phyloP scores from a whole-genome alignment of 345 rosid species.

The Aegle marmelos region DNA sequence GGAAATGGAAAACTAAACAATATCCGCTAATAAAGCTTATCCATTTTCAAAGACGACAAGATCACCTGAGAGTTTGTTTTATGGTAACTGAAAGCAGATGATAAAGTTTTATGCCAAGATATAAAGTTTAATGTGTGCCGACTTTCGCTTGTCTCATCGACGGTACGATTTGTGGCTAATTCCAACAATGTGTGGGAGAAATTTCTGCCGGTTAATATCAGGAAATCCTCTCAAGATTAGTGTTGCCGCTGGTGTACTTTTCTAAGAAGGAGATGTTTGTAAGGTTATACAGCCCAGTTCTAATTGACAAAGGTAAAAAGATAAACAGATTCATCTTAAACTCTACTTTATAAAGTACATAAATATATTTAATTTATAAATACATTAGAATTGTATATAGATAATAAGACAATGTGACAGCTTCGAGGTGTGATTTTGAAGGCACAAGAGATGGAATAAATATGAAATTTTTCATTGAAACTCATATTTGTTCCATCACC shows the following conservation, averaged over 20 bases:
- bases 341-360: background rate
- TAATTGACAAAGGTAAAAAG: constrained; percentile 35
- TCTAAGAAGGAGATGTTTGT: constrained; percentile 35
- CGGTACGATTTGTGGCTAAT: constrained; percentile 21
- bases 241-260: constrained; percentile 4
- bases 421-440: constrained; percentile 18
- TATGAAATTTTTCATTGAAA: constrained; percentile 20
- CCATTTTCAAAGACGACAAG: background rate
- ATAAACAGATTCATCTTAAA: constrained; percentile 14
- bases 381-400: background rate
- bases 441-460: constrained; percentile 43
- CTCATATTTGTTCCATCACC: constrained; percentile 29
- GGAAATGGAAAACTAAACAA: constrained; percentile 9
- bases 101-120: too few relatives aligned
- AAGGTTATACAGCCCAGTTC: constrained; percentile 29
- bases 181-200: constrained; percentile 33
- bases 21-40: constrained; percentile 8
- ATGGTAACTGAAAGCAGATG: background rate
- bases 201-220: constrained; percentile 27
- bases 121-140: constrained; percentile 37
- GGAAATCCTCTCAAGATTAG: constrained; percentile 11
- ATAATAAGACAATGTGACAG: background rate
- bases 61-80: background rate
- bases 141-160: constrained; percentile 23
- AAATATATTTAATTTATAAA: too few relatives aligned